Evolutionary conservation across 805 yeast species (phyloP).

Genomic region (Metschnikowia aberdeeniae): DNA sequence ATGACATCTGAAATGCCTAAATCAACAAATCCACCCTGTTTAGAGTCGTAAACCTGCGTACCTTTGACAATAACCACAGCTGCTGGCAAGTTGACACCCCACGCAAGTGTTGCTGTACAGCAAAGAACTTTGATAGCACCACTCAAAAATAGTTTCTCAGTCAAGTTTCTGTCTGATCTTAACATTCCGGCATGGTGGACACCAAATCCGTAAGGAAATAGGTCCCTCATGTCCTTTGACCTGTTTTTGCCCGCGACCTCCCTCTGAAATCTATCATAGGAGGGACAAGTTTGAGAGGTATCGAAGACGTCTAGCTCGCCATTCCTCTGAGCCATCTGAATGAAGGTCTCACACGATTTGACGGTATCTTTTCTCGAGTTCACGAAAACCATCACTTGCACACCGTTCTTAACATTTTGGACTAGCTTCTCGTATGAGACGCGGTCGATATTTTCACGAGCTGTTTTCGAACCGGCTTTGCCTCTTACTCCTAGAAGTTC

Average conservation of each 20-base stretch:
- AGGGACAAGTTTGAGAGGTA: constrained; percentile 40
- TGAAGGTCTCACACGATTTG: constrained; percentile 72
- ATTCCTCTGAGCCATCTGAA: constrained; percentile 59
- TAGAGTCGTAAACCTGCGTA: constrained; percentile 91
- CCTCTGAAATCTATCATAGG: constrained; percentile 45
- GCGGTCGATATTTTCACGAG: constrained; percentile 68
- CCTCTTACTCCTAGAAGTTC: constrained; percentile 83
- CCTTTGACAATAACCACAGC: constrained; percentile 97
- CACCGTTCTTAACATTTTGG: constrained; percentile 62
- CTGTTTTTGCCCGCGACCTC: constrained; percentile 68
- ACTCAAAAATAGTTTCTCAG: constrained; percentile 78
- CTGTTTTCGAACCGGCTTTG: constrained; percentile 71
- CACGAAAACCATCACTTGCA: constrained; percentile 95
- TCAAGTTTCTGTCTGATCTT: constrained; percentile 81
- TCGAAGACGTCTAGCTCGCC: constrained; percentile 59
- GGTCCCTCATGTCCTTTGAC: constrained; percentile 75
- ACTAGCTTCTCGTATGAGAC: constrained; percentile 73
- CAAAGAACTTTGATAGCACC: constrained; percentile 89
- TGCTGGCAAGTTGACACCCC: constrained; percentile 99
- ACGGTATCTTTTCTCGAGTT: constrained; percentile 93
- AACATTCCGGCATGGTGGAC: constrained; percentile 97
- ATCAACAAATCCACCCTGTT: constrained; percentile 91
- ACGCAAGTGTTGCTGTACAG: constrained; percentile 96
- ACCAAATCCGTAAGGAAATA: constrained; percentile 81
- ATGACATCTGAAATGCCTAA: constrained; percentile 94